phyloP scores from a whole-genome alignment of 345 rosid genomes.

The Euphorbia lathyris region DNA sequence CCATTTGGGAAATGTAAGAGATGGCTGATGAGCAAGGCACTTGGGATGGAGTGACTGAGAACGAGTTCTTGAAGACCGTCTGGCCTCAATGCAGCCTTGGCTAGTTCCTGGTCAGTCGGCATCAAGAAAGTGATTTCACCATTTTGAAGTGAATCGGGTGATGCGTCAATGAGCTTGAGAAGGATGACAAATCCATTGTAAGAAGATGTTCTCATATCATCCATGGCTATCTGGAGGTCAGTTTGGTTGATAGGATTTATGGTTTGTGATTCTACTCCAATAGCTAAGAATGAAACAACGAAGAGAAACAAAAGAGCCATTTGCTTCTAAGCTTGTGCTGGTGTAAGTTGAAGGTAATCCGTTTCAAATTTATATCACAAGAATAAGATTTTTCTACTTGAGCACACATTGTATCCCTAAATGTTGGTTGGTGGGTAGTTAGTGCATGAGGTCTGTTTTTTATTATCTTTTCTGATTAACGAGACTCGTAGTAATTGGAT shows the following conservation, averaged over 20 bases:
- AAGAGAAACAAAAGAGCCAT: constrained; percentile 31
- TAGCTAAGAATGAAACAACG: constrained; percentile 22
- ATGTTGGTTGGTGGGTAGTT: constrained; percentile 15
- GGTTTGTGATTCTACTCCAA: constrained; percentile 19
- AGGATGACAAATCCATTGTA: constrained; percentile 45
- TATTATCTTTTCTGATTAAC: too few species aligned
- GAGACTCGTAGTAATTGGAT: too few species aligned
- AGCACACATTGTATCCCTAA: not conserved
- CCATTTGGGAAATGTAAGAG: constrained; percentile 37
- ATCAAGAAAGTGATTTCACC: constrained; percentile 34
- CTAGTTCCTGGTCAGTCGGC: constrained; percentile 30
- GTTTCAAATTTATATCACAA: not conserved
- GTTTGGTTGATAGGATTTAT: constrained; percentile 22
- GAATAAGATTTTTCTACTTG: not conserved
- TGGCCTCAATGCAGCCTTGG: constrained; percentile 14
- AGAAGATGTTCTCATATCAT: constrained; percentile 35
- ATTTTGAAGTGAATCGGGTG: constrained; percentile 5
- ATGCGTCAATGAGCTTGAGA: constrained; percentile 29
- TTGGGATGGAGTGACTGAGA: constrained; percentile 36
- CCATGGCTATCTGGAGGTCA: constrained; percentile 32
- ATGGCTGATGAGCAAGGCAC: constrained; percentile 19
- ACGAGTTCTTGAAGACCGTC: constrained; percentile 32
- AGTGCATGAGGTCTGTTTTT: constrained; percentile 14
- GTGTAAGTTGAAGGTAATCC: not conserved
- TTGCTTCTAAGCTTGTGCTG: not conserved